A percentile compares a stretch with the other conserved stretches of the same genome.
Evolutionary conservation across 345 rosid genomes (phyloP).

Genomic region (Citrus unshiu): DNA sequence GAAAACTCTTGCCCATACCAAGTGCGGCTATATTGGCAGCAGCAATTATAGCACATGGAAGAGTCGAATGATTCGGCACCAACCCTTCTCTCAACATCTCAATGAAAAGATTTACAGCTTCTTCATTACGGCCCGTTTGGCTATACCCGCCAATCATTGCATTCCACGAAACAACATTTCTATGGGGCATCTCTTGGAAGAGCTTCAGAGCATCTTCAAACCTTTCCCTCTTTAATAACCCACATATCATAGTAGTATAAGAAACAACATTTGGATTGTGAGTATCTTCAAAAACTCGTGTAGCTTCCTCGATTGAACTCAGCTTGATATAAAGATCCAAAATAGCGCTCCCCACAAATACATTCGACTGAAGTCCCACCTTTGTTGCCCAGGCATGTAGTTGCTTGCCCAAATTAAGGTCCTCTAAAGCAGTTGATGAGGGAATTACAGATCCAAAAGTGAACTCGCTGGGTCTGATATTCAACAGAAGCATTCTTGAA

Average conservation of each 20-base stretch:
- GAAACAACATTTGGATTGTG: constrained; percentile 65
- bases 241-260: constrained; percentile 54
- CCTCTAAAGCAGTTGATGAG: constrained; percentile 38
- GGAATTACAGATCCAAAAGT: constrained; percentile 67
- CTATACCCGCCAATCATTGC: constrained; percentile 75
- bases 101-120: constrained; percentile 62
- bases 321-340: constrained; percentile 35
- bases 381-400: constrained; percentile 57
- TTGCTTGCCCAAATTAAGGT: constrained; percentile 51
- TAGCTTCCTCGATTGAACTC: constrained; percentile 21
- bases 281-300: constrained; percentile 29
- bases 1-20: constrained; percentile 67
- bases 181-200: constrained; percentile 60
- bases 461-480: constrained; percentile 66
- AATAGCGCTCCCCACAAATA: constrained; percentile 69
- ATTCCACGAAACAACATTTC: constrained; percentile 76
- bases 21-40: constrained; percentile 66
- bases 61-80: constrained; percentile 50
- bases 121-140: constrained; percentile 72
- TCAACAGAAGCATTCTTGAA: constrained; percentile 39
- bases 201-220: constrained; percentile 42
- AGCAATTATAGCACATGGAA: constrained; percentile 55
- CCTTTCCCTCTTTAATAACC: constrained; percentile 46
- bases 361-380: constrained; percentile 57
- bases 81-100: constrained; percentile 64